phyloP scores from a whole-genome alignment of 805 yeast genomes.

The Zygosaccharomyces rouxii region DNA sequence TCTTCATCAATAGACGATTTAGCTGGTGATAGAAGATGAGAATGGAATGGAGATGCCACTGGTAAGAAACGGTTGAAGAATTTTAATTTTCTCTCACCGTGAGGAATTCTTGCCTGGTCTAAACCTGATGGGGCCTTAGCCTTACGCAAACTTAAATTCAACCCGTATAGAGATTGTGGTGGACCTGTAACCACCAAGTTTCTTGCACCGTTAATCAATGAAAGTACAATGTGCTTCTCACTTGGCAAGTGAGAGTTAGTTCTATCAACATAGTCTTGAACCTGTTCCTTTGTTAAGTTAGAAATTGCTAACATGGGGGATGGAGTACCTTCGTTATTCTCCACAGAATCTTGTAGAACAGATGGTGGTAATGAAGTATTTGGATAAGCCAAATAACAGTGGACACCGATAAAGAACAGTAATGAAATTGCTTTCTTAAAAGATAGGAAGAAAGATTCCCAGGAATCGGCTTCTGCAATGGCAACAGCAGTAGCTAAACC shows the following conservation, averaged over 20 bases:
- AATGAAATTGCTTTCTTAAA: constrained; percentile 76
- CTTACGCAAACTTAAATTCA: constrained; percentile 85
- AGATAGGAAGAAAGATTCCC: constrained; percentile 75
- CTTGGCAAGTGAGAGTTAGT: constrained; percentile 92
- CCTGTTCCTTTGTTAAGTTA: constrained; percentile 77
- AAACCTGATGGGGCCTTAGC: constrained; percentile 92
- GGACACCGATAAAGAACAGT: constrained; percentile 88
- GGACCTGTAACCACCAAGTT: constrained; percentile 96
- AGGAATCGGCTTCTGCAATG: constrained; percentile 71
- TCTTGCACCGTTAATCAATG: constrained; percentile 92
- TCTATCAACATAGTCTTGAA: constrained; percentile 69
- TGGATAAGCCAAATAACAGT: constrained; percentile 88
- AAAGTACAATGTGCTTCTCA: constrained; percentile 85
- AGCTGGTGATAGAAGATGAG: constrained; percentile 74
- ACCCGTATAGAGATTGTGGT: constrained; percentile 95
- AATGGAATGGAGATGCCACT: constrained; percentile 95
- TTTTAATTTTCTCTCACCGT: constrained; percentile 87
- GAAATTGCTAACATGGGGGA: constrained; percentile 96
- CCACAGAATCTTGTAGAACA: constrained; percentile 84
- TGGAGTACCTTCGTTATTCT: constrained; percentile 93
- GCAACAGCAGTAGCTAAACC: constrained; percentile 93
- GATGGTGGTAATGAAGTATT: constrained; percentile 92
- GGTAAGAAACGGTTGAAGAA: constrained; percentile 93
- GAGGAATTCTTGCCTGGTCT: constrained; percentile 93
- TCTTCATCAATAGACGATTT: constrained; percentile 63